These are phyloP conservation scores for Nemania abortiva DNA, from an alignment of 2,329 filamentous ascomycete species.

Conservation along the genomic window DNA sequence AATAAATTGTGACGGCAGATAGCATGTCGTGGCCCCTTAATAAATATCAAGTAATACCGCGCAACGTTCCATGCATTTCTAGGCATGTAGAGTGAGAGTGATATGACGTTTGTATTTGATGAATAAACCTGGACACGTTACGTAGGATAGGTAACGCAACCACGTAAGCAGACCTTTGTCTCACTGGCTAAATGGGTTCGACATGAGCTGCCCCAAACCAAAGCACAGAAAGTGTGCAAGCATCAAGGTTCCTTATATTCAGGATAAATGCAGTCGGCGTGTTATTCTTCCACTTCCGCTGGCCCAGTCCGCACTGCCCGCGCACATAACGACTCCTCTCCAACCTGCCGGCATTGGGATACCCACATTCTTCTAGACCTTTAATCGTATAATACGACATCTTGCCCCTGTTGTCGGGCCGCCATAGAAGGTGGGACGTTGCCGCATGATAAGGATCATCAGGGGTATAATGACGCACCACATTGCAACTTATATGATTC, in stretches of 20 bases:
- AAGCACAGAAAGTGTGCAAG: not conserved
- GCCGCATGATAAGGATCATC: slow-evolving; percentile 6
- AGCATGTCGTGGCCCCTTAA: slow-evolving; percentile 2
- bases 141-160: slow-evolving; percentile 10
- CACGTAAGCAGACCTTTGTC: not conserved
- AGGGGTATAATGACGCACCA: not conserved
- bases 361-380: slow-evolving; percentile 5
- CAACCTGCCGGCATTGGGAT: not conserved
- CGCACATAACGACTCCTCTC: not conserved
- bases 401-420: slow-evolving; percentile 15
- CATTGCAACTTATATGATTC: not conserved
- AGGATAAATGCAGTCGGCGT: slow-evolving; percentile 34
- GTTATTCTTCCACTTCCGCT: slow-evolving; percentile 28
- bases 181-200: slow-evolving; percentile 29
- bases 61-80: slow-evolving; percentile 10
- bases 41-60: not conserved
- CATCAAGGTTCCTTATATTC: slow-evolving; percentile 11
- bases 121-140: not conserved
- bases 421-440: not conserved
- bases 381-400: slow-evolving; percentile 10
- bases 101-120: not conserved
- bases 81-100: not conserved
- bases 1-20: slow-evolving; percentile 17
- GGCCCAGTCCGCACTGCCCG: slow-evolving; percentile 7
- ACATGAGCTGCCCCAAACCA: not conserved